A percentile compares a stretch with the other conserved stretches of the same genome.
phyloP scores from a whole-genome alignment of 495 filamentous ascomycete genomes.

The Penicillium roqueforti region DNA sequence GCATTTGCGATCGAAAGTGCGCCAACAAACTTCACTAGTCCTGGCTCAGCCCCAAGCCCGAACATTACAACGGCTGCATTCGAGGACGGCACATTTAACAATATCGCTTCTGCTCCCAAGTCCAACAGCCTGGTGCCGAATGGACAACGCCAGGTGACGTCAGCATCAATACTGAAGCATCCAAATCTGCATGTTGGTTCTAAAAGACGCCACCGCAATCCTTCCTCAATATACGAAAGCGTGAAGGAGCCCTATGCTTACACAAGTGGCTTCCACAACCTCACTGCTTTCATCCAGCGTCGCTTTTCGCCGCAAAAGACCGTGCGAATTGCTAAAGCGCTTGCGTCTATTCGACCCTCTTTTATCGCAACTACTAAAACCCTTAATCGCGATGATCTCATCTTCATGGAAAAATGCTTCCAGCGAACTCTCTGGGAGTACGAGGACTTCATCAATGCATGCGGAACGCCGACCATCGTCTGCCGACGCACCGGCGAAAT shows the following conservation, averaged over 20 bases:
- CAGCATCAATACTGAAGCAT: conserved; percentile 41
- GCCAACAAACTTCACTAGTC: conserved; percentile 58
- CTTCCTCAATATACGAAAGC: conserved; percentile 79
- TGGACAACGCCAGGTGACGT: conserved; percentile 38
- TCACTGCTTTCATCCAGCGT: conserved; percentile 74
- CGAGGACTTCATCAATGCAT: conserved; percentile 83
- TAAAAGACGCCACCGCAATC: conserved; percentile 60
- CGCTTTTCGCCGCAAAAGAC: conserved; percentile 68
- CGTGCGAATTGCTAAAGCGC: conserved; percentile 75
- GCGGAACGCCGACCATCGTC: conserved; percentile 84
- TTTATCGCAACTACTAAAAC: conserved; percentile 86
- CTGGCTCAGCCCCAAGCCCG: conserved; percentile 49
- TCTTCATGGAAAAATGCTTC: conserved; percentile 97
- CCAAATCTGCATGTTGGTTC: conserved; percentile 49
- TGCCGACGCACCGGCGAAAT: conserved; percentile 91
- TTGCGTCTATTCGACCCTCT: conserved; percentile 84
- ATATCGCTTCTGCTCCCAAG: conserved; percentile 18
- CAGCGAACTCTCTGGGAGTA: conserved; percentile 90
- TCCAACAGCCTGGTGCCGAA: conserved; percentile 36
- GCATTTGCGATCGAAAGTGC: conserved; percentile 70
- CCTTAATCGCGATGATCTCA: conserved; percentile 77
- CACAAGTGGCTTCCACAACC: conserved; percentile 80
- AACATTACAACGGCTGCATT: conserved; percentile 39
- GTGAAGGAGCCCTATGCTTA: conserved; percentile 90
- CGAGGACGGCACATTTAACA: conserved; percentile 35